These are phyloP conservation scores for Debaryomyces sp. DNA, from an alignment of 1,139 yeast genomes.

Conservation along the genomic window DNA sequence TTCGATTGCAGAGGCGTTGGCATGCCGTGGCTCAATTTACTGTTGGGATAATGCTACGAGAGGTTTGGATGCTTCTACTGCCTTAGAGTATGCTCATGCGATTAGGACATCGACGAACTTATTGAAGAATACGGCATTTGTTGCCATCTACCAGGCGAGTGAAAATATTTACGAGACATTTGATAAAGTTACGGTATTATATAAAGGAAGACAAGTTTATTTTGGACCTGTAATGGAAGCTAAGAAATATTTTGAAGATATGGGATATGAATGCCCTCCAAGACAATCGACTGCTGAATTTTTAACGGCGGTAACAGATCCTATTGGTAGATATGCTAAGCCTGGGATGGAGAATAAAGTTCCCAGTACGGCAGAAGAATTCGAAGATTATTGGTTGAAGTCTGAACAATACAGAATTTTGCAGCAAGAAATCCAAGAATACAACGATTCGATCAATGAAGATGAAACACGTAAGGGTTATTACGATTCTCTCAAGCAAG, in stretches of 20 bases:
- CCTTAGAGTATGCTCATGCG: slow-evolving; percentile 65
- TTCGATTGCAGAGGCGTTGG: slow-evolving; percentile 63
- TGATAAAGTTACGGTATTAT: slow-evolving; percentile 65
- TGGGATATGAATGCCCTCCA: slow-evolving; percentile 64
- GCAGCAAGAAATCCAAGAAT: slow-evolving; percentile 42
- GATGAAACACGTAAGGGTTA: slow-evolving; percentile 42
- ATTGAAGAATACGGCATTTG: slow-evolving; percentile 57
- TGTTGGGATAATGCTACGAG: slow-evolving; percentile 84
- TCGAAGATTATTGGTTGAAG: slow-evolving; percentile 55
- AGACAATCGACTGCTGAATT: slow-evolving; percentile 71
- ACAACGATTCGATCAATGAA: slow-evolving; percentile 34
- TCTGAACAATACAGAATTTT: slow-evolving; percentile 51
- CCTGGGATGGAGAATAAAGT: slow-evolving; percentile 55
- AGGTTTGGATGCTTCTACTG: slow-evolving; percentile 76
- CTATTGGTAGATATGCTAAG: slow-evolving; percentile 46
- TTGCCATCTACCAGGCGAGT: slow-evolving; percentile 69
- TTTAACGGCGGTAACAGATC: slow-evolving; percentile 69
- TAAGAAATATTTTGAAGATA: slow-evolving; percentile 53
- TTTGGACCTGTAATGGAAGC: slow-evolving; percentile 60
- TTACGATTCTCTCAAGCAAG: slow-evolving; percentile 39
- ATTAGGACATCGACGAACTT: slow-evolving; percentile 62
- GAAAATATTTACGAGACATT: slow-evolving; percentile 63
- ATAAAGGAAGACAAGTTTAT: slow-evolving; percentile 60
- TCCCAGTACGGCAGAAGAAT: slow-evolving; percentile 60
- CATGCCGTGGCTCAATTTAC: slow-evolving; percentile 58